phyloP scores from a whole-genome alignment of 805 yeast species.

The Candida tibetensis region DNA sequence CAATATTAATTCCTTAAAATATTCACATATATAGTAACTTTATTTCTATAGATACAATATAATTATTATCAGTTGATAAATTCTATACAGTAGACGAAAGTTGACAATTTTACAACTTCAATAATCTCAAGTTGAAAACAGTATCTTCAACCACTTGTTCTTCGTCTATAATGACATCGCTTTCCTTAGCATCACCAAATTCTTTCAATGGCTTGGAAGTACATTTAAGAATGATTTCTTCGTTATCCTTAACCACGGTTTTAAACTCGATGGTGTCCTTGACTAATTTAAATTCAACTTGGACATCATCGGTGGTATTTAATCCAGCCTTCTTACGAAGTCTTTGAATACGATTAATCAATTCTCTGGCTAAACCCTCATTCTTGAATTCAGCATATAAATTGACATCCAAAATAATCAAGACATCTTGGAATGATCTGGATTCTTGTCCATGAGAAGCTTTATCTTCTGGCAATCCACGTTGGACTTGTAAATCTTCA shows the following conservation, averaged over 20 bases:
- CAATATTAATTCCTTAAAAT: not conserved
- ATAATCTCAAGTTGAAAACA: conserved; percentile 70
- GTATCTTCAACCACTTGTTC: conserved; percentile 79
- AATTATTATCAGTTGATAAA: too few species aligned
- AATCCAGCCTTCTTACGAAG: conserved; percentile 94
- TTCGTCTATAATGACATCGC: conserved; percentile 66
- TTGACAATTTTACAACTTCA: conserved; percentile 48
- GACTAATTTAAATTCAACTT: conserved; percentile 71
- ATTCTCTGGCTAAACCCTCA: conserved; percentile 95
- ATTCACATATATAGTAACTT: too few species aligned
- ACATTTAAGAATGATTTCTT: conserved; percentile 69
- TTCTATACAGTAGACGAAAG: not conserved
- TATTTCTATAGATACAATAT: not conserved
- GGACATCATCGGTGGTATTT: conserved; percentile 91
- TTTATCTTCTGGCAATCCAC: conserved; percentile 76
- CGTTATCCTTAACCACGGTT: conserved; percentile 59
- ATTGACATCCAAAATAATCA: conserved; percentile 84
- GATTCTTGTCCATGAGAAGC: conserved; percentile 74
- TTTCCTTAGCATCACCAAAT: conserved; percentile 41
- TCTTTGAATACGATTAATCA: conserved; percentile 95
- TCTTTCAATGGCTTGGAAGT: conserved; percentile 62
- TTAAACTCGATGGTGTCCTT: conserved; percentile 67
- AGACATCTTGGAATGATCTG: conserved; percentile 85
- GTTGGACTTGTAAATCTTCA: conserved; percentile 86
- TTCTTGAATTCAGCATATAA: conserved; percentile 83